Percentiles rank a stretch among this genome's conserved stretches.
phyloP scores from a whole-genome alignment of 2,329 filamentous ascomycete genomes.

The Ascochyta rabiei region DNA sequence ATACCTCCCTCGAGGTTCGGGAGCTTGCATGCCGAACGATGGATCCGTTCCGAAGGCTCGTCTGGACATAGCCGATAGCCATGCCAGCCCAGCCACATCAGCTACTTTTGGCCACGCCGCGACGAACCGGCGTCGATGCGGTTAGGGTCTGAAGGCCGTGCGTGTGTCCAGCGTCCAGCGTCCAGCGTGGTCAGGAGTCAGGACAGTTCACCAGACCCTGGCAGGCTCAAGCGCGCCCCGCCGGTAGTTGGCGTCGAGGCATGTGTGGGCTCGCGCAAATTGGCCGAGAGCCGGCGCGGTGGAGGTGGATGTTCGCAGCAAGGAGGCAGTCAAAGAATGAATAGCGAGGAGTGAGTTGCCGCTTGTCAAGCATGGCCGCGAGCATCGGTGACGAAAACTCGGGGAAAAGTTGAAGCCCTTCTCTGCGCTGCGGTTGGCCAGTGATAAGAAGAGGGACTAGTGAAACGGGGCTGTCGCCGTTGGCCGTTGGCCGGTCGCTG shows the following conservation, averaged over 20 bases:
- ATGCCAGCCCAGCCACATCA: neutral
- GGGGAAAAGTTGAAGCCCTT: constrained; percentile 15
- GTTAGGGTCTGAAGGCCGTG: constrained; percentile 4
- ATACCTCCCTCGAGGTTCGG: neutral
- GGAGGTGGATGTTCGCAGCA: constrained; percentile 5
- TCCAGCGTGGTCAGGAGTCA: neutral
- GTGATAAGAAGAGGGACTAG: constrained; percentile 29
- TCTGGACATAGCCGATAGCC: neutral
- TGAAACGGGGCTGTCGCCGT: constrained; percentile 3
- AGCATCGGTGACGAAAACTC: constrained; percentile 11
- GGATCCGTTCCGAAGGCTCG: constrained; percentile 1
- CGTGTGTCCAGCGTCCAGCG: neutral
- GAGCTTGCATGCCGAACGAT: neutral
- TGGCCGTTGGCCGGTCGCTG: constrained; percentile 9
- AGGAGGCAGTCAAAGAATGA: neutral
- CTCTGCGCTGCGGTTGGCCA: constrained; percentile 29
- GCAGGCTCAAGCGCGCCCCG: neutral
- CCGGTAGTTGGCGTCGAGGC: neutral
- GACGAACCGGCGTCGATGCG: constrained; percentile 4
- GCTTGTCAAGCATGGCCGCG: constrained; percentile 7
- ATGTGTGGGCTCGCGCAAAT: neutral
- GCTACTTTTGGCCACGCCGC: constrained; percentile 7
- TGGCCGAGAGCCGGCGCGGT: neutral
- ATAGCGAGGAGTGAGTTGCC: neutral
- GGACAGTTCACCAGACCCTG: constrained; percentile 5